Base-by-base conservation (phyloP, 148 eudicot species). In the Dysphania ambrosioides region DNA sequence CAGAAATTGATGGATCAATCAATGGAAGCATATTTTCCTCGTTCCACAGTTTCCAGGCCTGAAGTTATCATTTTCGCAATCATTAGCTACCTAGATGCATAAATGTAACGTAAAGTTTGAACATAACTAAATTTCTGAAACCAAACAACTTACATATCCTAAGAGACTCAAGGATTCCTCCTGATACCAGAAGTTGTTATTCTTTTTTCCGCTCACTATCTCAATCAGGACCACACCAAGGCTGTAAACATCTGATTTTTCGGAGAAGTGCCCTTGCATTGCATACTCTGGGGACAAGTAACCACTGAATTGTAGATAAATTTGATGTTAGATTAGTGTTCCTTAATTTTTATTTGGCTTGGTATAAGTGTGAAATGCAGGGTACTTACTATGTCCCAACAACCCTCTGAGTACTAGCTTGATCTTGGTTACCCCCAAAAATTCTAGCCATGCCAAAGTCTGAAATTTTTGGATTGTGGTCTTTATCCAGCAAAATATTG, bases 371-470 rank as follows among this genome's bases (percentile, higher is more conserved):
- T 23, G 34, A 59, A 26, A 79, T 47, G 6, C 49, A 6, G 38
- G 29, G 26, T 36, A 69, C 89, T 85, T 82, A 90, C 95, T 84
- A 88, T 53, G 95, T 90, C 63, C 95, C 95, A 32, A 83, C 90
- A 11, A 90, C 85, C 35, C 88, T 80, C 57, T 53, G 75, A 12
- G 91, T 88, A 53, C 81, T 83, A 8, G 75, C 88, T 86, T 88
- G 83, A 57, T 78, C 79, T 78, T 86, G 85, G 71, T 86, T 79
- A 47, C 80, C 88, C 29, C 86, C 87, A 51, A 88, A 80, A 32
- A 86, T 87, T 75, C 89, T 80, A 2, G 91, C 94, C 87, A 84
- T 84, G 30, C 88, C 88, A 77, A 86, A 88, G 70, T 88, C 89
- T 24, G 89, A 80, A 60, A 84, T 84, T 78, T 88, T 88, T 0